These are phyloP conservation scores for Oidiodendron maius DNA, from an alignment of 495 filamentous ascomycete species.

Conservation along the genomic window DNA sequence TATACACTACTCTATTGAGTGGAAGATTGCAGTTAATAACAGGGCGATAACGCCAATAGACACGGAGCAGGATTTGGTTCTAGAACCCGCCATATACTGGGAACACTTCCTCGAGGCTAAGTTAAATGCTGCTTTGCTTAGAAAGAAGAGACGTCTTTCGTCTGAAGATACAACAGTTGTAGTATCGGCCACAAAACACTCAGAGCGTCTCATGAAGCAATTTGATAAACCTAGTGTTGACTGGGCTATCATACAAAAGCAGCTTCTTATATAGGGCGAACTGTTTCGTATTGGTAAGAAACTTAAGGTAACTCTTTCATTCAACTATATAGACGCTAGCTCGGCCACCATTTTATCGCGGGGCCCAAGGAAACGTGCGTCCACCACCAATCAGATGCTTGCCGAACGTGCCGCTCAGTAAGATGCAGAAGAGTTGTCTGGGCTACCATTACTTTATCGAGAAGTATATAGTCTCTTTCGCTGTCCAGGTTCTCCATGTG, in stretches of 20 bases:
- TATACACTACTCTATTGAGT: conserved; percentile 32
- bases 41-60: conserved; percentile 26
- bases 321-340: too few relatives aligned
- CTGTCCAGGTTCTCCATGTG: conserved; percentile 4
- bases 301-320: too few relatives aligned
- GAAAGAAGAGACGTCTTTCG: conserved; percentile 7
- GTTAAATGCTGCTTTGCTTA: conserved; percentile 5
- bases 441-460: not conserved
- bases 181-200: too few relatives aligned
- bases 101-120: conserved; percentile 11
- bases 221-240: too few relatives aligned
- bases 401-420: not conserved
- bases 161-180: too few relatives aligned
- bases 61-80: conserved; percentile 23
- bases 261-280: too few relatives aligned
- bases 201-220: too few relatives aligned
- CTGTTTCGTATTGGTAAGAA: too few relatives aligned
- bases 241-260: too few relatives aligned
- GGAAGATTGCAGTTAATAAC: conserved; percentile 30
- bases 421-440: not conserved
- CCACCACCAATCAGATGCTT: conserved; percentile 5
- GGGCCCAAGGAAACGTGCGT: too few relatives aligned
- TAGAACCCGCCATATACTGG: too few relatives aligned
- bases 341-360: too few relatives aligned
- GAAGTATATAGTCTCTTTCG: conserved; percentile 1